These are phyloP conservation scores for Euphorbia pulcherrima DNA, from an alignment of 345 rosid species.

Conservation along the genomic window DNA sequence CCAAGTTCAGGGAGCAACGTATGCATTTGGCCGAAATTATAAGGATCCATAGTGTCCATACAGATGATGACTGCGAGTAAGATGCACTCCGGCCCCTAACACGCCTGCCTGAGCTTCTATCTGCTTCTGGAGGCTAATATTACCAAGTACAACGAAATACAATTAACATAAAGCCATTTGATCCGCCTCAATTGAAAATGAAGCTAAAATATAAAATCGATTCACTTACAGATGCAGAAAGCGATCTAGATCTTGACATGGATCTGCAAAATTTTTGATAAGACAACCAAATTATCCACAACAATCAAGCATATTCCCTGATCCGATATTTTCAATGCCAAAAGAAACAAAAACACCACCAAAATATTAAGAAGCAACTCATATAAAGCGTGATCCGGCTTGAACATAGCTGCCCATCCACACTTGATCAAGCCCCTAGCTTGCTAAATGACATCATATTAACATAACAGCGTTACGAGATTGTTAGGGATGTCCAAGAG, in stretches of 20 bases:
- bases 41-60: too few species aligned
- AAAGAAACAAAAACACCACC: slow-evolving; percentile 18
- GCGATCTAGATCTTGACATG: slow-evolving; percentile 52
- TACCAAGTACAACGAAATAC: background rate
- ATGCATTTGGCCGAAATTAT: too few species aligned
- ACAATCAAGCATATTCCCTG: slow-evolving; percentile 22
- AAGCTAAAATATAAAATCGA: background rate
- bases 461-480: slow-evolving; percentile 18
- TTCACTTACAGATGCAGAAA: slow-evolving; percentile 57
- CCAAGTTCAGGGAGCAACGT: too few species aligned
- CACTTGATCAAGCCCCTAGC: slow-evolving; percentile 26
- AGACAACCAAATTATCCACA: slow-evolving; percentile 23
- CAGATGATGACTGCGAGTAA: slow-evolving; percentile 34
- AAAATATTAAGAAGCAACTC: slow-evolving; percentile 20
- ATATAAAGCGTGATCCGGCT: slow-evolving; percentile 33
- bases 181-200: background rate
- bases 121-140: slow-evolving; percentile 22
- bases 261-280: slow-evolving; percentile 57
- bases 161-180: background rate
- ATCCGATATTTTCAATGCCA: slow-evolving; percentile 22
- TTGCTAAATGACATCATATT: slow-evolving; percentile 19
- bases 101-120: slow-evolving; percentile 19
- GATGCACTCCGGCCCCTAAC: slow-evolving; percentile 21
- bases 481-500: slow-evolving; percentile 20
- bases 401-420: slow-evolving; percentile 38